Evolutionary conservation across 495 filamentous ascomycete genomes (phyloP), one percentile per base, ranked within the genome.

Genomic region (Tetracladium marchalianum): DNA sequence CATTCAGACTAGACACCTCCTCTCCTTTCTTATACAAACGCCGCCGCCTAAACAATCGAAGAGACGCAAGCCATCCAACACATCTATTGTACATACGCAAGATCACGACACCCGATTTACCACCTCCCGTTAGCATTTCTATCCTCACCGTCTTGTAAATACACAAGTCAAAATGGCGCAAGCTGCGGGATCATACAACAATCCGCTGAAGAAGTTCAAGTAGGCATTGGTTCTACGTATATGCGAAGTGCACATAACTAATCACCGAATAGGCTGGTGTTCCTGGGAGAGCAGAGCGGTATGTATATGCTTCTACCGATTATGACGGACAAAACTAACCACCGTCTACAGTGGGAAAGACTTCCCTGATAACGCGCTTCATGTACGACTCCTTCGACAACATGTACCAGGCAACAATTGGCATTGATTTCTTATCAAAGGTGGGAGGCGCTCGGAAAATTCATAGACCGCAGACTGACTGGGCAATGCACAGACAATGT

Each of bases 371-470:
- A 63, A 98, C 92, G 44, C 83, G 92, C 47, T 98, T 98, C 72
- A 98, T 98, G 92, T 98, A 98, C 74, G 92, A 98, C 68, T 95
- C 92, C 31, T 98, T 98, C 77, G 93, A 98, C 73, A 95, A 94
- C 70, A 97, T 90, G 78, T 98, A 98, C 67, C 92, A 98, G 68
- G 92, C 92, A 37, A 98, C 92, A 44, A 98, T 98, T 60, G 92
- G 92, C 63, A 98, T 98, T 68, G 92, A 98, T 70, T 98, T 98
- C 62, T 80, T 98, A 52, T 96, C 90, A 53, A 98, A 98, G 81
- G 87, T 85, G 75, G 16, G 38, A 31, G 27, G 36, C 6, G 47
- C 18, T 31, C 32, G 39, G 8, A 11, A 33, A n/a, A 1, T 42
- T 31, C 19, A 1, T 4, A 43, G 44, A 27, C 37, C 27, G n/a